Evolutionary conservation across 306 rosid species (phyloP).

Genomic region (Vigna reflexopilosa): DNA sequence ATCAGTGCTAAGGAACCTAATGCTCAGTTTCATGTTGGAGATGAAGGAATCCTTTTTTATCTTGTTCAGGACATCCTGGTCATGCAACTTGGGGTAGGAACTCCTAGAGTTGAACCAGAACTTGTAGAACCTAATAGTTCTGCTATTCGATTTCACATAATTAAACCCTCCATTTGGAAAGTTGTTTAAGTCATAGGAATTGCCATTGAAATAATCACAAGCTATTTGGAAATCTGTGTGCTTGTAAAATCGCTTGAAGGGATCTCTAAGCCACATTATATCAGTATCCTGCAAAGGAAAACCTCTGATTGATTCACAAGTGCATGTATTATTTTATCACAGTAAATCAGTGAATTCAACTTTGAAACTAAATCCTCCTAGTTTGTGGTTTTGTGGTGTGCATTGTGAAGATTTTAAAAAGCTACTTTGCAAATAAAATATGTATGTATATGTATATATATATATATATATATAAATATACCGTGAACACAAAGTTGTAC

Average conservation of each 20-base stretch:
- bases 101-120: constrained; percentile 70
- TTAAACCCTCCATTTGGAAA: constrained; percentile 77
- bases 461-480: constrained; percentile 28
- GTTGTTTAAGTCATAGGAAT: constrained; percentile 54
- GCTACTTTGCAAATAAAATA: neutral
- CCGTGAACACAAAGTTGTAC: constrained; percentile 86
- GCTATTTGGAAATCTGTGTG: constrained; percentile 87
- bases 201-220: constrained; percentile 61
- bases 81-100: constrained; percentile 54
- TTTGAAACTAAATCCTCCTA: neutral
- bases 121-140: constrained; percentile 68
- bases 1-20: constrained; percentile 69
- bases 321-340: too few relatives aligned
- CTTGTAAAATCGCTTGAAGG: constrained; percentile 60
- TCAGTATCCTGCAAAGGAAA: constrained; percentile 67
- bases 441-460: neutral
- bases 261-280: constrained; percentile 88
- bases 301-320: neutral
- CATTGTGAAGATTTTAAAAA: neutral
- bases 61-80: constrained; percentile 80
- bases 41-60: constrained; percentile 58
- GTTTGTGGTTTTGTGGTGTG: neutral
- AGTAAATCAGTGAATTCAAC: neutral
- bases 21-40: constrained; percentile 44
- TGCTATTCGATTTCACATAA: constrained; percentile 64